Evolutionary conservation across 106 monocot genomes (phyloP).

Genomic region (Allium fistulosum): DNA sequence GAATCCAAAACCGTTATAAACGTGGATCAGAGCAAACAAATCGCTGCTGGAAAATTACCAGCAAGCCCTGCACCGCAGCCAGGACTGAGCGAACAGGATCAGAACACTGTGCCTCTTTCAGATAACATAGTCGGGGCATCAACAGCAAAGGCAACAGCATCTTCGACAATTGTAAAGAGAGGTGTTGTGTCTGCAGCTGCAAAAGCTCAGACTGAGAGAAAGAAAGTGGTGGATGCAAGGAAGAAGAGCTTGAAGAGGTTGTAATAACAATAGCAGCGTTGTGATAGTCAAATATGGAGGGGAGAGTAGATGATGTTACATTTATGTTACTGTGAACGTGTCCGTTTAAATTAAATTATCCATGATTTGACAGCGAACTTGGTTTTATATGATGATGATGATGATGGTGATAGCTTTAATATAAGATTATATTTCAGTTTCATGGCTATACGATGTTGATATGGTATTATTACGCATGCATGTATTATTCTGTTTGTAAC

Average conservation of each 20-base stretch:
- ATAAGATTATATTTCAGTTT: no score
- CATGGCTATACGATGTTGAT: no score
- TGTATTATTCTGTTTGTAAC: no score
- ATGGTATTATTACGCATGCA: no score
- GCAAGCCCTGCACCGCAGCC: constrained; percentile 9
- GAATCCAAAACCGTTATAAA: constrained; percentile 79
- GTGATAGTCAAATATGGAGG: no score
- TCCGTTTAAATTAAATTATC: no score
- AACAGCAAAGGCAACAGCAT: neutral
- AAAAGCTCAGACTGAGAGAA: constrained; percentile 59
- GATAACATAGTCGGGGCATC: constrained; percentile 12
- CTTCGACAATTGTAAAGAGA: constrained; percentile 25
- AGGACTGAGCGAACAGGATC: constrained; percentile 25
- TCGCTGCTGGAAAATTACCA: constrained; percentile 18
- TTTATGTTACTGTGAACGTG: no score
- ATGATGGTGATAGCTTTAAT: no score
- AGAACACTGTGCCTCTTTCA: constrained; percentile 20
- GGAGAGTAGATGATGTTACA: no score
- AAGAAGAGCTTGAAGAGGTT: constrained; percentile 96
- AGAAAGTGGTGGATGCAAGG: constrained; percentile 83
- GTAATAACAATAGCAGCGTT: constrained; percentile 10
- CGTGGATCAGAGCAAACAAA: constrained; percentile 45
- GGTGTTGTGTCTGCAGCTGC: constrained; percentile 9
- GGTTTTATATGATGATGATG: no score
- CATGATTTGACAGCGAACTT: no score